Evolutionary conservation across 345 rosid genomes (phyloP).

Genomic region (Eucalyptus grandis): DNA sequence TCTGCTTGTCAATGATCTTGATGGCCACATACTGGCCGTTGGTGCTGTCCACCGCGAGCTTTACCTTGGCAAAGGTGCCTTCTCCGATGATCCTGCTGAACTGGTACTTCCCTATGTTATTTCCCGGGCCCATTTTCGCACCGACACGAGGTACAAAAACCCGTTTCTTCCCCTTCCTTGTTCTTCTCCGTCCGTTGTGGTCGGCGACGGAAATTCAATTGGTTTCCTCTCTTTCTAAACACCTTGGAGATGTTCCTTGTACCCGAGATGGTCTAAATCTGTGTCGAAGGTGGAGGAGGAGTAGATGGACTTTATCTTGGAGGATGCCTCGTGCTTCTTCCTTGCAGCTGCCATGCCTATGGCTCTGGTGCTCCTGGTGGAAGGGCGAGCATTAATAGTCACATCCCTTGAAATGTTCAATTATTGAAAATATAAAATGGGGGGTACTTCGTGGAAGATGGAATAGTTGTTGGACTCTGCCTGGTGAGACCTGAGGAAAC

Average conservation of each 20-base stretch:
- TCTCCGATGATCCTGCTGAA: constrained; percentile 71
- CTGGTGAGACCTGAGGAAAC: background rate
- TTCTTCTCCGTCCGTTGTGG: background rate
- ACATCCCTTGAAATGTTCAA: background rate
- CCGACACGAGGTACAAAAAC: background rate
- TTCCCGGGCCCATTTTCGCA: constrained; percentile 29
- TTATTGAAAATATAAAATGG: background rate
- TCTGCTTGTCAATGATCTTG: constrained; percentile 70
- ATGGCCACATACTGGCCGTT: constrained; percentile 49
- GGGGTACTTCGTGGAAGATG: background rate
- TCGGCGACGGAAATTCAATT: background rate
- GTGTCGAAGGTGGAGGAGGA: background rate
- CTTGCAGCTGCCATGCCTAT: background rate
- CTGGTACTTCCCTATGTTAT: constrained; percentile 59
- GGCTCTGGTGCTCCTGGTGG: background rate
- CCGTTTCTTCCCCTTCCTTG: background rate
- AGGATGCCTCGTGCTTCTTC: background rate
- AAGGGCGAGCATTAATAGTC: background rate
- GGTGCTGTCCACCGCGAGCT: constrained; percentile 61
- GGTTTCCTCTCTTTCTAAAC: background rate
- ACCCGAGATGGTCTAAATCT: background rate
- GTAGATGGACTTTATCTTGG: background rate
- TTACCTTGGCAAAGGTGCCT: constrained; percentile 88
- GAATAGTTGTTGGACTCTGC: background rate
- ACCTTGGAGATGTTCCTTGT: constrained; percentile 7